Percentiles rank a stretch among this genome's conserved stretches.
phyloP scores from a whole-genome alignment of 2,329 filamentous ascomycete species.

The Aquanectria penicillioides region DNA sequence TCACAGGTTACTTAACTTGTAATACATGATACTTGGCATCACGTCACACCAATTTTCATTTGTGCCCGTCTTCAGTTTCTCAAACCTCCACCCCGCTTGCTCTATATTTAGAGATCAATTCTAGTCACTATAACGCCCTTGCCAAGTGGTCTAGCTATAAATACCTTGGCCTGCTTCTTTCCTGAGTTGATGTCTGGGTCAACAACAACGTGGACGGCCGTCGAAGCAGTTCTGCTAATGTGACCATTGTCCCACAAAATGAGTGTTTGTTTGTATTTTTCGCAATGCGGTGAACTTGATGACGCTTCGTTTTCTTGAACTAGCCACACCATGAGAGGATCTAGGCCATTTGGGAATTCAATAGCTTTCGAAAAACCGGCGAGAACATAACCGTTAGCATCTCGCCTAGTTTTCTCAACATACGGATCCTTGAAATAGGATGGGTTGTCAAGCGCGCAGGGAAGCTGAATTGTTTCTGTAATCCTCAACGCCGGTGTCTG shows the following conservation, averaged over 20 bases:
- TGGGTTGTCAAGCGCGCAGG: background rate
- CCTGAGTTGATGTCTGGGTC: background rate
- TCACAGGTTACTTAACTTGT: too few relatives aligned
- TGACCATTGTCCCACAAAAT: background rate
- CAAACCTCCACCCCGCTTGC: too few relatives aligned
- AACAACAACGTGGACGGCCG: background rate
- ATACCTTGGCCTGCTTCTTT: background rate
- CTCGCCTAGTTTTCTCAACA: background rate
- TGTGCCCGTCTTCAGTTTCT: too few relatives aligned
- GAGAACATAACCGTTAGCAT: background rate
- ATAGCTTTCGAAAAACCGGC: background rate
- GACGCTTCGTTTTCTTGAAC: background rate
- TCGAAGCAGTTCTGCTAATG: background rate
- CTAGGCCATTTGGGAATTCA: background rate
- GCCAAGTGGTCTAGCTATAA: background rate
- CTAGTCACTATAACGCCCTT: background rate
- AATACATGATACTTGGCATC: too few relatives aligned
- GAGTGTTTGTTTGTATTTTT: background rate
- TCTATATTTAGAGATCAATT: too few relatives aligned
- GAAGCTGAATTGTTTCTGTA: background rate
- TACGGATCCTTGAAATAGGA: background rate
- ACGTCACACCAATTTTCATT: too few relatives aligned
- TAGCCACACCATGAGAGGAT: constrained; percentile 1
- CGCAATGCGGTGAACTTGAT: background rate
- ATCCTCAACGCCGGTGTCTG: background rate